Conservation (phyloP, 2,329 filamentous ascomycete genomes). For the Cercospora sp. region DNA sequence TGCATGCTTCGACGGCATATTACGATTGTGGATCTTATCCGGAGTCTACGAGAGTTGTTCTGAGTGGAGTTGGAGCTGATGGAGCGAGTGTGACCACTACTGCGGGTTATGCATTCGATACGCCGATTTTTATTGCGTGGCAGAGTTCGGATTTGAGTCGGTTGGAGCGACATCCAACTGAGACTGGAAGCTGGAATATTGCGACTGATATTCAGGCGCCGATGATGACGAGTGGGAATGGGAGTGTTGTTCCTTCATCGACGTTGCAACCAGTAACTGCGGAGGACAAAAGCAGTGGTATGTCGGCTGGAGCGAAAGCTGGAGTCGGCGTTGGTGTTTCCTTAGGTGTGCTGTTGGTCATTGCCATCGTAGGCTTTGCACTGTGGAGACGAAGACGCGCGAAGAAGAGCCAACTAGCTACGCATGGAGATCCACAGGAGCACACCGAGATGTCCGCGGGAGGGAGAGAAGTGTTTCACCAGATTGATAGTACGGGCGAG, state of each 20-base stretch:
- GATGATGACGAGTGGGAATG: not conserved
- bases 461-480: not conserved
- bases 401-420: not conserved
- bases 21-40: slow-evolving; percentile 21
- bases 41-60: slow-evolving; percentile 10
- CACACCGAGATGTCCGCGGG: not conserved
- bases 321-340: slow-evolving; percentile 17
- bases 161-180: slow-evolving; percentile 9
- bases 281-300: not conserved
- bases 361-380: not conserved
- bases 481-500: slow-evolving; percentile 1
- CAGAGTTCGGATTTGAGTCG: slow-evolving; percentile 11
- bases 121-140: slow-evolving; percentile 18
- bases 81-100: slow-evolving; percentile 2
- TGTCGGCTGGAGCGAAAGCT: slow-evolving; percentile 14
- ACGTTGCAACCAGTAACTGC: not conserved
- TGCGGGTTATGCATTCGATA: slow-evolving; percentile 15
- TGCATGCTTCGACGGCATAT: slow-evolving; percentile 17
- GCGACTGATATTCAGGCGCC: slow-evolving; percentile 2
- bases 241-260: not conserved
- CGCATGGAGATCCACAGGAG: not conserved
- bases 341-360: slow-evolving; percentile 5
- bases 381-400: slow-evolving; percentile 10
- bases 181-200: slow-evolving; percentile 10
- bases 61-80: slow-evolving; percentile 2